These are phyloP conservation scores for Themeda triandra DNA, from an alignment of 176 grass and related monocot species.

Conservation along the genomic window DNA sequence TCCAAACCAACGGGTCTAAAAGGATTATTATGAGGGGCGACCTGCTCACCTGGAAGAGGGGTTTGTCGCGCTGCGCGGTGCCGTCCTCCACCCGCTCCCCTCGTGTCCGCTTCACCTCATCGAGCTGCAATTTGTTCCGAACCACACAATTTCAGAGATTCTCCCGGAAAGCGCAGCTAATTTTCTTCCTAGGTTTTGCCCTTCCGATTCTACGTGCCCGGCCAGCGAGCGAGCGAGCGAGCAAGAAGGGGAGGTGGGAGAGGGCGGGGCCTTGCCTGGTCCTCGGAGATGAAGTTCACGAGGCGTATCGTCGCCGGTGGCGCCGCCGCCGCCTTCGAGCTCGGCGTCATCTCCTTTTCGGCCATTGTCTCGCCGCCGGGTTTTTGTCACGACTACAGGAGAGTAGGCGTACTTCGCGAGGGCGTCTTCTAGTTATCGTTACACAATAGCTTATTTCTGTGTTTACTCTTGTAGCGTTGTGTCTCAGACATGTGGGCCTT, in stretches of 20 bases:
- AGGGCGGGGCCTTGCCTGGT: constrained; percentile 66
- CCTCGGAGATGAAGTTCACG: constrained; percentile 92
- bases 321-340: constrained; percentile 25
- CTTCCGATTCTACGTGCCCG: neutral
- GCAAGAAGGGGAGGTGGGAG: neutral
- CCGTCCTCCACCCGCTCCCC: constrained; percentile 91
- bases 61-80: constrained; percentile 85
- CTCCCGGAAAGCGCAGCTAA: neutral
- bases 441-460: too few relatives aligned
- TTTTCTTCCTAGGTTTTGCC: constrained; percentile 24
- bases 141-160: neutral
- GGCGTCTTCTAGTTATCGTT: too few relatives aligned
- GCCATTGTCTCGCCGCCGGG: constrained; percentile 6
- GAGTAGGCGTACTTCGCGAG: too few relatives aligned
- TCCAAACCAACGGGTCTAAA: neutral
- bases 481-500: too few relatives aligned
- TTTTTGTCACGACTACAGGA: too few relatives aligned
- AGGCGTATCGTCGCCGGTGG: constrained; percentile 53
- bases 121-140: constrained; percentile 44
- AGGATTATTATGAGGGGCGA: neutral
- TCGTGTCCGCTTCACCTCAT: constrained; percentile 76
- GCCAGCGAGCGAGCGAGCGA: neutral
- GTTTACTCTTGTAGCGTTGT: too few relatives aligned
- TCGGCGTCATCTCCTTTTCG: constrained; percentile 40
- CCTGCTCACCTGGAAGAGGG: constrained; percentile 58